Conservation (phyloP, 2,329 filamentous ascomycete species). For the Colletotrichum costaricense region DNA sequence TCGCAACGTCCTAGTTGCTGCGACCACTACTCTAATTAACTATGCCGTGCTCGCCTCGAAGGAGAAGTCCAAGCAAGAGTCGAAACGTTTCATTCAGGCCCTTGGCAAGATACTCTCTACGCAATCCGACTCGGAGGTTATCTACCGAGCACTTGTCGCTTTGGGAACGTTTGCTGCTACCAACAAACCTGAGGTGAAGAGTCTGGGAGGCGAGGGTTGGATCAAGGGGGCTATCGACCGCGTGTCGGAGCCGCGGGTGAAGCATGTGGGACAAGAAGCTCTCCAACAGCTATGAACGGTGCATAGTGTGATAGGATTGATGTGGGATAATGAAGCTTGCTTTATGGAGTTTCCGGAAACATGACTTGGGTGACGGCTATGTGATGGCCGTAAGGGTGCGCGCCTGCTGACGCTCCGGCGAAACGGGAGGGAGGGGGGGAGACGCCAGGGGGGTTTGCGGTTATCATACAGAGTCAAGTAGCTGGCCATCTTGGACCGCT, state of each 20-base stretch:
- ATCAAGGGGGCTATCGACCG: conserved; percentile 56
- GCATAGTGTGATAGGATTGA: background rate
- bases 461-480: background rate
- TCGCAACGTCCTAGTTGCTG: conserved; percentile 84
- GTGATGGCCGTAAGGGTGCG: conserved; percentile 10
- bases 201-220: conserved; percentile 53
- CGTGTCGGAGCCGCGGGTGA: conserved; percentile 59
- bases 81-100: conserved; percentile 65
- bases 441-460: background rate
- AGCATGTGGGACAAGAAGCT: conserved; percentile 59
- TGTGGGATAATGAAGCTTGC: background rate
- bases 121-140: conserved; percentile 82
- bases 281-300: conserved; percentile 46
- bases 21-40: conserved; percentile 87
- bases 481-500: conserved; percentile 23
- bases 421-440: background rate
- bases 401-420: conserved; percentile 26
- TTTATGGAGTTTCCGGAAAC: background rate
- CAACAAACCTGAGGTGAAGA: conserved; percentile 55
- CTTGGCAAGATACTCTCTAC: conserved; percentile 71
- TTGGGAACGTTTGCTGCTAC: conserved; percentile 81
- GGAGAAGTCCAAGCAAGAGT: conserved; percentile 51
- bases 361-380: conserved; percentile 10
- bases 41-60: conserved; percentile 76
- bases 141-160: conserved; percentile 85